A percentile compares a stretch with the other conserved stretches of the same genome.
These are phyloP conservation scores for Paecilomyces formosus DNA, from an alignment of 2,329 filamentous ascomycete genomes.

Conservation along the genomic window DNA sequence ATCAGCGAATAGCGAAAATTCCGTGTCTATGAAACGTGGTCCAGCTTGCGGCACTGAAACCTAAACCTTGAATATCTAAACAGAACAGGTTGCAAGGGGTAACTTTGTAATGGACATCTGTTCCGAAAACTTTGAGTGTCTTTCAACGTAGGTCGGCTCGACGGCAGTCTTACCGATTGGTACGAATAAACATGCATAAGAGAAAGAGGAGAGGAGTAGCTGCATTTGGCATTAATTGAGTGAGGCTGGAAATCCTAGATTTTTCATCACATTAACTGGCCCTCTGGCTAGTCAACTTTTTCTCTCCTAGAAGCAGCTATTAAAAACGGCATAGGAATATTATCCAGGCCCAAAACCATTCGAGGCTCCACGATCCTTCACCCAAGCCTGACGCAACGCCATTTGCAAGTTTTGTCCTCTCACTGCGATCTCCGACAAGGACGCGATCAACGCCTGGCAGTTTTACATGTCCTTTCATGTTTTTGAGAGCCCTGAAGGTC, in stretches of 20 bases:
- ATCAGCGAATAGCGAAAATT: not conserved
- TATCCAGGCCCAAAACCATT: not conserved
- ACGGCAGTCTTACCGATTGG: too few species aligned
- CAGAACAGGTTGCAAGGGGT: not conserved
- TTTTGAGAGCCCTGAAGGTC: not conserved
- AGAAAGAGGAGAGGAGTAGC: too few species aligned
- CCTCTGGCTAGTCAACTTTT: not conserved
- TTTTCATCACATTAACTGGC: not conserved
- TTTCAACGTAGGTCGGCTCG: not conserved
- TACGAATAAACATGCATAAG: too few species aligned
- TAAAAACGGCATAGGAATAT: not conserved
- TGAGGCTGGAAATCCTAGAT: too few species aligned
- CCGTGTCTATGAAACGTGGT: not conserved
- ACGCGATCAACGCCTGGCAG: not conserved
- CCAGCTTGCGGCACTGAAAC: not conserved
- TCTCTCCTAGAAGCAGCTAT: not conserved
- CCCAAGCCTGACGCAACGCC: not conserved
- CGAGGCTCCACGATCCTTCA: not conserved
- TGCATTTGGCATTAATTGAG: too few species aligned
- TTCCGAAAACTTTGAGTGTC: not conserved
- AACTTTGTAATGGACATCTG: not conserved
- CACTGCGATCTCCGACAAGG: not conserved
- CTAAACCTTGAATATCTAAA: not conserved
- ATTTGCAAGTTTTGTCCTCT: not conserved
- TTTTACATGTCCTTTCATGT: not conserved